A percentile compares a stretch with the other conserved stretches of the same genome.
phyloP scores from a whole-genome alignment of 2,329 filamentous ascomycete species.

The Aspergillus cejpii region DNA sequence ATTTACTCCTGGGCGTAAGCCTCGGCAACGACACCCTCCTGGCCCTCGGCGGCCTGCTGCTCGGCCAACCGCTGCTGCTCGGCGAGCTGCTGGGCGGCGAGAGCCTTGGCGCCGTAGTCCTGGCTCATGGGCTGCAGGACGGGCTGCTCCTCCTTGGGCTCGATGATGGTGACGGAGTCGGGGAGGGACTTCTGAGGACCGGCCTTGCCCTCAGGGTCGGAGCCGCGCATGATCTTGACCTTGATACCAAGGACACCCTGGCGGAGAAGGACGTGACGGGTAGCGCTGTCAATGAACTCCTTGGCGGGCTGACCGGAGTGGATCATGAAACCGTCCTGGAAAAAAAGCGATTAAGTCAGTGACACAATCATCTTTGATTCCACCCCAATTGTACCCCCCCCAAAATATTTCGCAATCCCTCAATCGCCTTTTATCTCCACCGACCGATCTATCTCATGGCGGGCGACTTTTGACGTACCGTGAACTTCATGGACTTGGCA shows the following conservation, averaged over 20 bases:
- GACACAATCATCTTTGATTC: background rate
- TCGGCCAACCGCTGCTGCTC: slow-evolving; percentile 53
- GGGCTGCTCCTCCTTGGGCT: slow-evolving; percentile 98
- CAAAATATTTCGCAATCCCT: background rate
- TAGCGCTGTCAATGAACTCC: slow-evolving; percentile 98
- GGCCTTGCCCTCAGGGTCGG: slow-evolving; percentile 98
- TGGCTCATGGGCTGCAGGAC: slow-evolving; percentile 93
- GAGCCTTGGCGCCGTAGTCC: slow-evolving; percentile 95
- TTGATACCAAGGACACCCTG: slow-evolving; percentile 99
- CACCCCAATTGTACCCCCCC: background rate
- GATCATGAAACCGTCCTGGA: slow-evolving; percentile 97
- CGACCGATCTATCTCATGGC: too few relatives aligned
- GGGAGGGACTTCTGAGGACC: slow-evolving; percentile 95
- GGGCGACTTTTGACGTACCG: slow-evolving; percentile 53
- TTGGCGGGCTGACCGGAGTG: slow-evolving; percentile 99
- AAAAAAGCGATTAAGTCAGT: slow-evolving; percentile 12
- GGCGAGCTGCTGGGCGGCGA: slow-evolving; percentile 53
- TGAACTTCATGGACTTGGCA: slow-evolving; percentile 99
- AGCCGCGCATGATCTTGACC: slow-evolving; percentile 99
- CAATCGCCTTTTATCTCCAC: background rate
- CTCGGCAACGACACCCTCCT: slow-evolving; percentile 40
- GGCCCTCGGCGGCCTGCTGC: slow-evolving; percentile 48
- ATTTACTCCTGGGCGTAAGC: slow-evolving; percentile 45
- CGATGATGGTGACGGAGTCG: slow-evolving; percentile 98
- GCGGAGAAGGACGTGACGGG: slow-evolving; percentile 98